A percentile compares a stretch with the other conserved stretches of the same genome.
Conservation (phyloP, 805 yeast species). For the Sugiyamaella lignohabitans region DNA sequence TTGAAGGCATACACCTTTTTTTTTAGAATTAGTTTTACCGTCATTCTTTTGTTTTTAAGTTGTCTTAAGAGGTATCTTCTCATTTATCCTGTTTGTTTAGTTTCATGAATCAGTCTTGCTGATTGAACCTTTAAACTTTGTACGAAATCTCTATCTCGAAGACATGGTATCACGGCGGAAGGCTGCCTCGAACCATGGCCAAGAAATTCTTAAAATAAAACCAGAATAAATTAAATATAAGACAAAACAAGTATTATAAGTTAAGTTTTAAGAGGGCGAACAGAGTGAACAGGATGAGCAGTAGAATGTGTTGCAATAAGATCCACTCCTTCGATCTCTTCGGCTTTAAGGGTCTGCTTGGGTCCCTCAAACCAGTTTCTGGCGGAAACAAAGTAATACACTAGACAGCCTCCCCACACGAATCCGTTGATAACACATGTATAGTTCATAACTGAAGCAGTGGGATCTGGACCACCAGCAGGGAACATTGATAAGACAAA, state of each 20-base stretch:
- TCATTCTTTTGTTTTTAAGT: too few relatives aligned
- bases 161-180: too few relatives aligned
- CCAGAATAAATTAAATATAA: constrained; percentile 4
- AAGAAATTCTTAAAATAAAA: constrained; percentile 4
- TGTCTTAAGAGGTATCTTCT: too few relatives aligned
- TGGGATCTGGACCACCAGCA: constrained; percentile 28
- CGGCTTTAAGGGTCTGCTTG: constrained; percentile 20
- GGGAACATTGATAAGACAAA: constrained; percentile 57
- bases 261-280: not conserved
- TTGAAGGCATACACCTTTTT: too few relatives aligned
- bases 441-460: constrained; percentile 54
- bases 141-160: too few relatives aligned
- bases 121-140: too few relatives aligned
- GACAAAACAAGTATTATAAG: not conserved
- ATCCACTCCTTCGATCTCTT: constrained; percentile 8
- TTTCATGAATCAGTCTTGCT: too few relatives aligned
- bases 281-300: not conserved
- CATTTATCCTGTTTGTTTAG: too few relatives aligned
- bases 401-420: constrained; percentile 47
- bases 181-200: too few relatives aligned
- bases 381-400: constrained; percentile 49
- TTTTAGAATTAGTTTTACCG: too few relatives aligned
- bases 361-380: constrained; percentile 56
- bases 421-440: constrained; percentile 59
- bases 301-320: constrained; percentile 7